A percentile compares a stretch with the other conserved stretches of the same genome.
These are phyloP conservation scores for Lepidopterella palustris DNA, from an alignment of 495 filamentous ascomycete genomes.

Conservation along the genomic window DNA sequence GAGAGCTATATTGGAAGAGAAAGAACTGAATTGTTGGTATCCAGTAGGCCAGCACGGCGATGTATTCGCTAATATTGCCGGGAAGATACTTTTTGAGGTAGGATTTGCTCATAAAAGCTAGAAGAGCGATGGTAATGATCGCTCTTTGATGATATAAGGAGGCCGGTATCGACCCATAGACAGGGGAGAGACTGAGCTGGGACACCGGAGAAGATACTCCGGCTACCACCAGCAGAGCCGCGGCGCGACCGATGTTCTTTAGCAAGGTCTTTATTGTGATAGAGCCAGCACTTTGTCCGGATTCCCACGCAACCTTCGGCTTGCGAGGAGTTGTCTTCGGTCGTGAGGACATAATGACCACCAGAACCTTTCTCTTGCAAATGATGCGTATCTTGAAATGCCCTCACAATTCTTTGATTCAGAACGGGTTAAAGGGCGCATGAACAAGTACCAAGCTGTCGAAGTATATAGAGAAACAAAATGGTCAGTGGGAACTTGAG, in stretches of 20 bases:
- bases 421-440: no score
- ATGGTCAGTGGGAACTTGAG: no score
- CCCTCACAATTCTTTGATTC: no score
- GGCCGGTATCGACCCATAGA: slow-evolving; percentile 76
- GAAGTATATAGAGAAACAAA: no score
- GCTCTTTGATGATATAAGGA: slow-evolving; percentile 63
- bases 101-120: slow-evolving; percentile 54
- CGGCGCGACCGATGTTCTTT: slow-evolving; percentile 20
- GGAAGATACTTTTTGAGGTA: slow-evolving; percentile 40
- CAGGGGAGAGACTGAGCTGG: slow-evolving; percentile 66
- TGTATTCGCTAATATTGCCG: slow-evolving; percentile 44
- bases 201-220: slow-evolving; percentile 71
- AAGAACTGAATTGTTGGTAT: slow-evolving; percentile 65
- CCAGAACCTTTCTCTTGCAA: no score
- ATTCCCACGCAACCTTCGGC: slow-evolving; percentile 24
- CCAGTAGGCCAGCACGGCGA: slow-evolving; percentile 63
- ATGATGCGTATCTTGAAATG: no score
- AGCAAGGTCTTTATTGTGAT: slow-evolving; percentile 11
- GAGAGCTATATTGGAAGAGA: slow-evolving; percentile 56
- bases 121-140: slow-evolving; percentile 54
- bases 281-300: slow-evolving; percentile 19
- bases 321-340: slow-evolving; percentile 24
- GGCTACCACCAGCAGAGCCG: slow-evolving; percentile 54
- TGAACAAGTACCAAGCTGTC: no score
- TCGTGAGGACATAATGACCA: slow-evolving; percentile 15